Evolutionary conservation across 345 rosid genomes (phyloP).

Genomic region (Ricinus communis): DNA sequence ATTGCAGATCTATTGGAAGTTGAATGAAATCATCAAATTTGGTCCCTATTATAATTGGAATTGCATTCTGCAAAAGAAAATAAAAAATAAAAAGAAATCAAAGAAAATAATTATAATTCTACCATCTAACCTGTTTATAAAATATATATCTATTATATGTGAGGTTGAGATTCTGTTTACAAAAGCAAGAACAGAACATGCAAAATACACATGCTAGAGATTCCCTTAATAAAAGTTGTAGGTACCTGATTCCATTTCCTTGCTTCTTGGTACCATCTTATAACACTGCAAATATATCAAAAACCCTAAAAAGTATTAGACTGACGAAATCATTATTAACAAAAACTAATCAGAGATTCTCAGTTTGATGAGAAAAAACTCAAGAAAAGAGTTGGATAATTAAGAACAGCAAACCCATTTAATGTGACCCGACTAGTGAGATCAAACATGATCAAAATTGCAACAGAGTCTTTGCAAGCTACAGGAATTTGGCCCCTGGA

Average conservation of each 20-base stretch:
- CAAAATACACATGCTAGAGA: not conserved
- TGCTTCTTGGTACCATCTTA: slow-evolving; percentile 80
- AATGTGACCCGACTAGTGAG: slow-evolving; percentile 82
- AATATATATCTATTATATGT: not conserved
- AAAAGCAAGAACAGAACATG: not conserved
- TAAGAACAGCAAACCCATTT: slow-evolving; percentile 42
- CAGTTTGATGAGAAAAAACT: not conserved
- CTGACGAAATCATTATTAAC: not conserved
- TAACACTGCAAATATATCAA: slow-evolving; percentile 46
- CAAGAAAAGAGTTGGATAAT: no score
- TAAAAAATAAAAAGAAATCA: not conserved
- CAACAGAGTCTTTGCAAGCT: slow-evolving; percentile 85
- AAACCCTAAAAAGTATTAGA: not conserved
- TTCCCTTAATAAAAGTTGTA: not conserved
- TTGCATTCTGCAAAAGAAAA: slow-evolving; percentile 62
- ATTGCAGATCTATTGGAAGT: slow-evolving; percentile 83
- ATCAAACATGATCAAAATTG: slow-evolving; percentile 86
- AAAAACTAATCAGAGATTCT: not conserved
- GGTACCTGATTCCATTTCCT: slow-evolving; percentile 74
- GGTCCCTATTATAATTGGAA: slow-evolving; percentile 81
- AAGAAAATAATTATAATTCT: not conserved
- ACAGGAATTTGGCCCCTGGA: slow-evolving; percentile 50
- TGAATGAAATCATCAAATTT: slow-evolving; percentile 95
- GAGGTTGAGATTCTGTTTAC: not conserved
- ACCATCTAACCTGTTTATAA: not conserved